Evolutionary conservation across 495 filamentous ascomycete species (phyloP).

Genomic region (Talaromyces borbonicus): DNA sequence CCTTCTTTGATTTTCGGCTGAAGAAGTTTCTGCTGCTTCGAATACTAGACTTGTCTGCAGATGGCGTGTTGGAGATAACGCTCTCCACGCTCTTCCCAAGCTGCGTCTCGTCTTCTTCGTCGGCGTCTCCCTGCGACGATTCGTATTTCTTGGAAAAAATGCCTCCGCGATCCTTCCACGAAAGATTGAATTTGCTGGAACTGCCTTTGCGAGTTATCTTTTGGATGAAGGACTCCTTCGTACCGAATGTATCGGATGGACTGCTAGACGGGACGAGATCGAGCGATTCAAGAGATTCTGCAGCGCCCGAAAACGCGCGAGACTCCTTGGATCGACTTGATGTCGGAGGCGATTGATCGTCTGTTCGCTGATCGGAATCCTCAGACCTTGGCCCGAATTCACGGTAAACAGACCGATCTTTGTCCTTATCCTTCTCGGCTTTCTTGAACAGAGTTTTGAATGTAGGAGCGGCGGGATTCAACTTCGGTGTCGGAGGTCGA

Average conservation of each 20-base stretch:
- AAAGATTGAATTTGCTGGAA: conserved; percentile 67
- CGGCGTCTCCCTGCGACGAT: conserved; percentile 38
- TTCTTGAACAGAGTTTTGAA: conserved; percentile 46
- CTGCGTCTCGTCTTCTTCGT: conserved; percentile 34
- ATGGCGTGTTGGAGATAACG: conserved; percentile 31
- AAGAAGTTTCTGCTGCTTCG: conserved; percentile 41
- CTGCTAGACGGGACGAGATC: conserved; percentile 58
- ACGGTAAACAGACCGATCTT: conserved; percentile 18
- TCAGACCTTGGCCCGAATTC: conserved; percentile 12
- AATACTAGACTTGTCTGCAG: conserved; percentile 32
- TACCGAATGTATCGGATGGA: conserved; percentile 48
- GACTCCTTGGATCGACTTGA: conserved; percentile 53
- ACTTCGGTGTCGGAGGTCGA: conserved; percentile 44
- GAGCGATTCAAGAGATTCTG: conserved; percentile 68
- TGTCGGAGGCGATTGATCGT: conserved; percentile 44
- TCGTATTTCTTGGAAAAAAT: conserved; percentile 55
- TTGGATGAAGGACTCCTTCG: conserved; percentile 55
- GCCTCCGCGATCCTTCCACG: conserved; percentile 56
- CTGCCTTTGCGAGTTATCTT: conserved; percentile 73
- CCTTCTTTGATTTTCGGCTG: conserved; percentile 38
- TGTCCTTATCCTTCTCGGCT: conserved; percentile 28
- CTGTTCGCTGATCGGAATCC: conserved; percentile 31
- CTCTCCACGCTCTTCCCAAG: conserved; percentile 41
- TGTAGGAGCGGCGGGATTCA: conserved; percentile 52
- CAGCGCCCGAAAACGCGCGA: conserved; percentile 50